These are phyloP conservation scores for Erysiphe neolycopersici DNA, from an alignment of 2,329 filamentous ascomycete species.

Conservation along the genomic window DNA sequence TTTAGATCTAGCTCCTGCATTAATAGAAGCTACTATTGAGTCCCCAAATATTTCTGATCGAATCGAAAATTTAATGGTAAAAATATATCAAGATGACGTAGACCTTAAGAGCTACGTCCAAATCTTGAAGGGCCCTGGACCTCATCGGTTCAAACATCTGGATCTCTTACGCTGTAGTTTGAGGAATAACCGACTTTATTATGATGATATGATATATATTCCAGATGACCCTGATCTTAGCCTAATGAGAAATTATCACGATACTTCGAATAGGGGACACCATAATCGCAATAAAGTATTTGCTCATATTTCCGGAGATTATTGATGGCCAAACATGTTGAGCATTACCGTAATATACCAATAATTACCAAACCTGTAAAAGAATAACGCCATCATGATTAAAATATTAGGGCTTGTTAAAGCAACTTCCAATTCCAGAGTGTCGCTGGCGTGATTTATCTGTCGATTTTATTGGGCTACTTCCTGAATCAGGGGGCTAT, in stretches of 20 bases:
- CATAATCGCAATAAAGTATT: no score
- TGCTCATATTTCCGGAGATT: no score
- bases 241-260: neutral
- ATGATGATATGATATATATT: neutral
- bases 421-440: neutral
- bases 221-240: neutral
- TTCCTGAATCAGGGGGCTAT: neutral
- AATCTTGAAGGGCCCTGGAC: neutral
- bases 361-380: neutral
- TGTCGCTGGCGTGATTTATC: neutral
- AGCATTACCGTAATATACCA: no score
- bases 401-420: neutral
- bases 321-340: no score
- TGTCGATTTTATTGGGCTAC: neutral
- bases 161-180: neutral
- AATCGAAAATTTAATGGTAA: neutral
- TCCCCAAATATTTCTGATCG: no score
- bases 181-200: neutral
- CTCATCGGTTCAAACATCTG: neutral
- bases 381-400: neutral
- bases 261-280: neutral
- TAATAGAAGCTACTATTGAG: no score
- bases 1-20: no score
- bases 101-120: neutral
- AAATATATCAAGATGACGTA: neutral